Evolutionary conservation across 1,284 basidiomycete species (phyloP), one percentile per base, ranked within the genome.

Genomic region (Boletus calvinii): DNA sequence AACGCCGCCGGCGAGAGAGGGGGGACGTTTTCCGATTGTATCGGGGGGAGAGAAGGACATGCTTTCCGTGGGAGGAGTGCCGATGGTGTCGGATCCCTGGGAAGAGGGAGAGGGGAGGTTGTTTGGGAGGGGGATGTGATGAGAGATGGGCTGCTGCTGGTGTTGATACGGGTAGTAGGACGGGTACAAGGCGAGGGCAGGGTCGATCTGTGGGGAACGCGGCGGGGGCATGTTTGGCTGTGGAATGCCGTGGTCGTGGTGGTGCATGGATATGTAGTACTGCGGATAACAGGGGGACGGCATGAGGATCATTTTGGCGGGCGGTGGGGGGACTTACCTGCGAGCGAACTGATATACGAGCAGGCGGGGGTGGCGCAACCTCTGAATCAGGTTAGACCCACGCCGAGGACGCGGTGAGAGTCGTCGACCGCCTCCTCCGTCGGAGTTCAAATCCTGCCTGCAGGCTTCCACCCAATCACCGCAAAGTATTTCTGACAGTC

Each of bases 1-100:
- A 1, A 68, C 63, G 15, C 69, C 65, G 20, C 66, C 66, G 20
- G 72, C 71, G 40, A 77, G 65, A 10, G 80, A 81, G 0, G 83
- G 72, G 0, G 85, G 81, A 1, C 87, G 79, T 66, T 90, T 90
- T 44, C 81, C 83, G 59, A 80, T 84, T n/a, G 62, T 57, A 58
- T 80, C 79, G 12, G 77, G 72, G 1, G 77, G 73, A 0, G 76
- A 69, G 42, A 75, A 76, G 20, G 78, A 78, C 70, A 80, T 76
- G 44, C 74, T 74, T 57, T 88, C 86, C 1, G 77, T 78, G 2
- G 84, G 84, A 0, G 87, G 85, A 5, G 86, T 87, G 36, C 83
- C 84, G 54, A 87, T 76, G 17, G 84, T 78, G 62, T 89, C 87
- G 6, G 87, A 89, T 58, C 79, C 85, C 62, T 85, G 83, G 0